Evolutionary conservation across 139 green algal genomes (phyloP).

Genomic region (Volvox africanus): DNA sequence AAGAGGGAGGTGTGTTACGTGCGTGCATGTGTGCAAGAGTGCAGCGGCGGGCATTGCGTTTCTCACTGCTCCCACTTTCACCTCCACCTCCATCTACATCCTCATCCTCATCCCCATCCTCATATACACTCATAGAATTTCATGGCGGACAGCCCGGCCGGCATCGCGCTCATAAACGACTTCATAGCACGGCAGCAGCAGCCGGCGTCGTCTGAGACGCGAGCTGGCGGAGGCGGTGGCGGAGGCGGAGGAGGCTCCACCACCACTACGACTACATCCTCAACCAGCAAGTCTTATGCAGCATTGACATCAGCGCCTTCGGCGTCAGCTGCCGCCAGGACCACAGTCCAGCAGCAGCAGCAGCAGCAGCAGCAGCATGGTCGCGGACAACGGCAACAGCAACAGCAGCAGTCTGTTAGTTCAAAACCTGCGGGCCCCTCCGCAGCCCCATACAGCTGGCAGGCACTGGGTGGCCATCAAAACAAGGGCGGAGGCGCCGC

Average conservation of each 20-base stretch:
- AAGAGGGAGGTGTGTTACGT: no score
- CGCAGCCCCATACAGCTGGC: background rate
- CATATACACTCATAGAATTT: slow-evolving; percentile 20
- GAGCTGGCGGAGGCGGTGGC: background rate
- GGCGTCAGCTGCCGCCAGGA: background rate
- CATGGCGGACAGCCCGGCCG: slow-evolving; percentile 27
- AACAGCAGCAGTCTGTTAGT: background rate
- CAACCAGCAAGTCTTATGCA: slow-evolving; percentile 4
- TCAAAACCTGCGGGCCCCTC: background rate
- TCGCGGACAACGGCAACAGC: background rate
- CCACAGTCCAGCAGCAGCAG: background rate
- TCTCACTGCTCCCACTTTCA: no score
- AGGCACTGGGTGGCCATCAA: background rate
- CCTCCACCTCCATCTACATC: no score
- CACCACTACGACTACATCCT: background rate
- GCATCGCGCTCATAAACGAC: slow-evolving; percentile 25
- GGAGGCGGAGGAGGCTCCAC: background rate
- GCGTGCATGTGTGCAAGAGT: no score
- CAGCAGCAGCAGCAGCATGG: background rate
- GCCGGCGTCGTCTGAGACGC: background rate
- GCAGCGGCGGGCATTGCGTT: no score
- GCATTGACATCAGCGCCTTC: background rate
- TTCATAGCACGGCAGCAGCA: background rate
- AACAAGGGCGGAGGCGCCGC: background rate
- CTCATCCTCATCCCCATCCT: no score